Evolutionary conservation across 352 stramenopile species (phyloP), one percentile per base, ranked within the genome.

Genomic region (Elongisporangium prolatum): DNA sequence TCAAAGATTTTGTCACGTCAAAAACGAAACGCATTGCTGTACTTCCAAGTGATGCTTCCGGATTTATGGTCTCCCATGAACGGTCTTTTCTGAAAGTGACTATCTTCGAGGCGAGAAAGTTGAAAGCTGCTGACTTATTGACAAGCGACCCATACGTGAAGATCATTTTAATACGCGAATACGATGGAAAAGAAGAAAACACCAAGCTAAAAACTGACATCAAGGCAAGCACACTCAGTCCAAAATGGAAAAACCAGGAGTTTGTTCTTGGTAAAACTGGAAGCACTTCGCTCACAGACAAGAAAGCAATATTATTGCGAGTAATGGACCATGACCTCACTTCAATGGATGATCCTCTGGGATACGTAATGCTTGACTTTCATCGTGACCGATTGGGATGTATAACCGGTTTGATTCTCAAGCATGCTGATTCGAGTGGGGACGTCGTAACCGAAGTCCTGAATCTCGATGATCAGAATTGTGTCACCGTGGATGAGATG

Each of bases 191-290:
- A 48, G 81, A 89, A 52, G 69, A 78, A 37, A 61, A 72, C 54
- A 86, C 81, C 3, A 71, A 71, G 49, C 56, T 85, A 50, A 91
- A 91, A 53, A 85, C 81, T 1, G 79, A 91, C 49, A 75, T 84
- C 18, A 84, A 87, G 57, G 58, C 75, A 49, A 88, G 67, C 34
- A 89, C 81, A 2, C 21, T 91, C 2, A 89, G 83, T 28, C 81
- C 81, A 0, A 86, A 77, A 52, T 91, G 81, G 81, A 60, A 72
- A 13, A 91, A 91, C 54, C 75, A 91, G 48, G 72, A 82, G 53
- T 91, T 91, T 51, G 61, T 75, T 14, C 67, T 91, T 0, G 81
- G 81, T 2, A 85, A 78, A 52, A 72, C 61, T 1, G 68, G 75
- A 22, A 74, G 69, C 21, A 88, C 72, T 0, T 59, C 65, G n/a